These are phyloP conservation scores for Xylariaceae sp. DNA, from an alignment of 2,329 filamentous ascomycete genomes.

Conservation along the genomic window DNA sequence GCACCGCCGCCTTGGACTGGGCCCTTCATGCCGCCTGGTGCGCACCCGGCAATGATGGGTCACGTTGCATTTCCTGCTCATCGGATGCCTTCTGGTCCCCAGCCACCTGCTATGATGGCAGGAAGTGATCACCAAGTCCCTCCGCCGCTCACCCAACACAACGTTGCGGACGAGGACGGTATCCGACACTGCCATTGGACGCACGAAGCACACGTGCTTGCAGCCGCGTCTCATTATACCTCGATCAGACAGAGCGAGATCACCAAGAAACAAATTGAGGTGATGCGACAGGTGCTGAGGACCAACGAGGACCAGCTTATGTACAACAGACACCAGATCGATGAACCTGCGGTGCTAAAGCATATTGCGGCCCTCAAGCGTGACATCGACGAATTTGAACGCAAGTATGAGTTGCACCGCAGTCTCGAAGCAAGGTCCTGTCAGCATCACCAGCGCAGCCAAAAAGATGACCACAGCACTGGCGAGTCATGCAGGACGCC, in stretches of 20 bases:
- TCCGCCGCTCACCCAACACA: too few species aligned
- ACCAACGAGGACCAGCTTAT: slow-evolving; percentile 51
- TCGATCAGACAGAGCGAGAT: slow-evolving; percentile 55
- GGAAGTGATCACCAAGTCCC: too few species aligned
- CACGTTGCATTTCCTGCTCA: too few species aligned
- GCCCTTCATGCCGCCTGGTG: too few species aligned
- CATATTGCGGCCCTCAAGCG: slow-evolving; percentile 32
- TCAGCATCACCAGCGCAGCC: too few species aligned
- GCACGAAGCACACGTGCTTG: too few species aligned
- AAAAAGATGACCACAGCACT: slow-evolving; percentile 22
- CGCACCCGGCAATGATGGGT: too few species aligned
- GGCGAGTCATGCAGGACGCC: slow-evolving; percentile 14
- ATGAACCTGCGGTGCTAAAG: slow-evolving; percentile 25
- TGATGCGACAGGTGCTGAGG: slow-evolving; percentile 44
- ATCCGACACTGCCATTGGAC: too few species aligned
- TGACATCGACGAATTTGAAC: slow-evolving; percentile 43
- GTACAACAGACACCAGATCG: slow-evolving; percentile 57
- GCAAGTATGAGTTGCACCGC: slow-evolving; percentile 41
- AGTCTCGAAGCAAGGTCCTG: slow-evolving; percentile 37
- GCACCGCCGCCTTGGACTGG: too few species aligned
- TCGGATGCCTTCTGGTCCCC: too few species aligned
- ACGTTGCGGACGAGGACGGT: too few species aligned
- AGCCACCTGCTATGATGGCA: too few species aligned
- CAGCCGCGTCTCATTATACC: slow-evolving; percentile 40
- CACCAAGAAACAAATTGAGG: slow-evolving; percentile 49